Evolutionary conservation across 2,329 filamentous ascomycete species (phyloP).

Genomic region (Teratosphaeria zuluensis): DNA sequence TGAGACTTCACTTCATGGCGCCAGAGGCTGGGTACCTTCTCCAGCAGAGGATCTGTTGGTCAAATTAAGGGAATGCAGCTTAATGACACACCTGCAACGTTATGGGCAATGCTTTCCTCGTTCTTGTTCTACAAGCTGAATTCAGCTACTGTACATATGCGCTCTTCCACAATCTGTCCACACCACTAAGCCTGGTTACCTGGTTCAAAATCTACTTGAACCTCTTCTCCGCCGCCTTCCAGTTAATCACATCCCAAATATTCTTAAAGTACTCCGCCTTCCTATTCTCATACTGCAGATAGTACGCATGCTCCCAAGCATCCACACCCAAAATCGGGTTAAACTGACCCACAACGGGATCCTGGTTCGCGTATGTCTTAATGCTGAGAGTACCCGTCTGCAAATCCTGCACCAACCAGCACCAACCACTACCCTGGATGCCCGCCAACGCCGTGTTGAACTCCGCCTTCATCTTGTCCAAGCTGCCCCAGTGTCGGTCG

Average conservation of each 20-base stretch:
- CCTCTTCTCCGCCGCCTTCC: constrained; percentile 60
- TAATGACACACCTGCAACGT: no score
- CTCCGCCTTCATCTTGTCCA: constrained; percentile 52
- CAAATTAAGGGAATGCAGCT: no score
- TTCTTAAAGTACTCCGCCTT: constrained; percentile 93
- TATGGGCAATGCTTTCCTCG: no score
- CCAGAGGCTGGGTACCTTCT: no score
- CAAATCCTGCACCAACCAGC: constrained; percentile 69
- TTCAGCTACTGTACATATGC: neutral
- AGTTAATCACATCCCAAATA: constrained; percentile 93
- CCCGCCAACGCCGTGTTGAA: constrained; percentile 55
- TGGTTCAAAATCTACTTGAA: constrained; percentile 18
- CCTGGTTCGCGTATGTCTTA: constrained; percentile 76
- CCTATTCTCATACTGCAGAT: constrained; percentile 92
- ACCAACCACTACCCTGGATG: constrained; percentile 61
- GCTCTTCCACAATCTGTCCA: neutral
- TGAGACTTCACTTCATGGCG: no score
- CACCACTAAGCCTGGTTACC: no score
- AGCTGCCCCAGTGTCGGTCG: constrained; percentile 48
- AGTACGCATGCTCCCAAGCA: constrained; percentile 95
- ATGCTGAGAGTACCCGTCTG: constrained; percentile 56
- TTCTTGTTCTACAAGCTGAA: neutral
- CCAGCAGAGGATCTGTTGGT: no score
- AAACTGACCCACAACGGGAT: constrained; percentile 74
- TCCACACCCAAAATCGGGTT: constrained; percentile 79